Evolutionary conservation across 2,329 filamentous ascomycete genomes (phyloP).

Genomic region (Domatiomyces catenatus): DNA sequence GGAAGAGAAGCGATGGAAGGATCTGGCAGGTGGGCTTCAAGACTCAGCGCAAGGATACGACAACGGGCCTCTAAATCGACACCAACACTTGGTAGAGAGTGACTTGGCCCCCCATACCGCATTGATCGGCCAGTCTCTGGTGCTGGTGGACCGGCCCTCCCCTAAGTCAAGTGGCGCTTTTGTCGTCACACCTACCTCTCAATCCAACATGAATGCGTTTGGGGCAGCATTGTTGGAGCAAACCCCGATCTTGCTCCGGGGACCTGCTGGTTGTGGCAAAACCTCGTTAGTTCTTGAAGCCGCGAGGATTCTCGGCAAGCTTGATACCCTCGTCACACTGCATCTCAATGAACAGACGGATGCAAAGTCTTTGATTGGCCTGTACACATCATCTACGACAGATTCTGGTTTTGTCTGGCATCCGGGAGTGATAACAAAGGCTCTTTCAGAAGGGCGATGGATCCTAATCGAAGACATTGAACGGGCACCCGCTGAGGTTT

Average conservation of each 20-base stretch:
- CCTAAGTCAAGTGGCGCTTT: constrained; percentile 37
- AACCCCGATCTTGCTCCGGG: constrained; percentile 65
- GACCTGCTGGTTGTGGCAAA: constrained; percentile 77
- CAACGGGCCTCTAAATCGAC: constrained; percentile 15
- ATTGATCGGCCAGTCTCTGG: constrained; percentile 49
- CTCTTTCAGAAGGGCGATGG: constrained; percentile 88
- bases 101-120: constrained; percentile 45
- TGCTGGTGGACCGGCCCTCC: constrained; percentile 45
- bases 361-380: constrained; percentile 84
- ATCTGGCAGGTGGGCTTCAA: constrained; percentile 33
- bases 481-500: constrained; percentile 81
- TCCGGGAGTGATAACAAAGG: constrained; percentile 81
- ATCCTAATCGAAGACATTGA: constrained; percentile 95
- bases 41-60: constrained; percentile 12
- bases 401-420: constrained; percentile 88
- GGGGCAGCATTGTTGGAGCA: constrained; percentile 50
- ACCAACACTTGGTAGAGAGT: constrained; percentile 17
- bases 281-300: constrained; percentile 72
- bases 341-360: constrained; percentile 98
- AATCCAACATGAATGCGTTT: constrained; percentile 54
- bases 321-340: constrained; percentile 73
- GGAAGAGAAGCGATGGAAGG: constrained; percentile 43
- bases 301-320: constrained; percentile 63
- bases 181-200: constrained; percentile 58
- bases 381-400: constrained; percentile 78